Evolutionary conservation across 768 basidiomycete genomes (phyloP).

Genomic region (Obba rivulosa): DNA sequence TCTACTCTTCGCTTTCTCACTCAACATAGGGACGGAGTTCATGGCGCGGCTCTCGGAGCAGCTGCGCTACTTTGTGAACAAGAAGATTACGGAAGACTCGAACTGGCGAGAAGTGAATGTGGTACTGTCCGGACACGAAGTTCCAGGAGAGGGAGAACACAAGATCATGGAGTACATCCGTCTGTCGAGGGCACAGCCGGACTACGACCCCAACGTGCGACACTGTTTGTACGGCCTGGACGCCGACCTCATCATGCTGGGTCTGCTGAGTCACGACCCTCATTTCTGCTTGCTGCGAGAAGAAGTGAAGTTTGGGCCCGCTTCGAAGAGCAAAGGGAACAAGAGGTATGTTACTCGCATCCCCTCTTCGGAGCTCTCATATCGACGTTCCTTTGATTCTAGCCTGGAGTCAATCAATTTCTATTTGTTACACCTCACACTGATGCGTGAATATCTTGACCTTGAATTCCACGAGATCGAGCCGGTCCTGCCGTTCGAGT

Average conservation of each 20-base stretch:
- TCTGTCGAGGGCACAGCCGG: slow-evolving; percentile 86
- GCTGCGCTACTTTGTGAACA: slow-evolving; percentile 93
- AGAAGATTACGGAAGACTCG: slow-evolving; percentile 96
- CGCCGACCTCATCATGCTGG: slow-evolving; percentile 98
- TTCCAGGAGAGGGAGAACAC: slow-evolving; percentile 98
- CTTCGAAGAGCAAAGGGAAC: slow-evolving; percentile 63
- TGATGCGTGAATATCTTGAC: slow-evolving; percentile 96
- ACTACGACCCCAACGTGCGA: slow-evolving; percentile 93
- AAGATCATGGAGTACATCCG: slow-evolving; percentile 99
- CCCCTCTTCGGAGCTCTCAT: not conserved
- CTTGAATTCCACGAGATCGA: slow-evolving; percentile 83
- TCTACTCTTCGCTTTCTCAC: not conserved
- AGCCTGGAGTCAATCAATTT: slow-evolving; percentile 81
- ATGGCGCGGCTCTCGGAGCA: slow-evolving; percentile 92
- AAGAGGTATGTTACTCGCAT: slow-evolving; percentile 36
- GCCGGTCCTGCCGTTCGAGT: slow-evolving; percentile 65
- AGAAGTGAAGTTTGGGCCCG: slow-evolving; percentile 95
- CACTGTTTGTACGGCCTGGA: slow-evolving; percentile 99
- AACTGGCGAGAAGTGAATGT: slow-evolving; percentile 92
- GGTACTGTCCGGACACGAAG: slow-evolving; percentile 94
- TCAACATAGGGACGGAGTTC: slow-evolving; percentile 75
- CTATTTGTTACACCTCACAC: slow-evolving; percentile 88
- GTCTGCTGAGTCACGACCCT: slow-evolving; percentile 93
- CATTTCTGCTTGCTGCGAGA: slow-evolving; percentile 97
- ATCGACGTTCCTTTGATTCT: not conserved